Conservation (phyloP, 306 rosid species). For the Dalbergia oliveri region DNA sequence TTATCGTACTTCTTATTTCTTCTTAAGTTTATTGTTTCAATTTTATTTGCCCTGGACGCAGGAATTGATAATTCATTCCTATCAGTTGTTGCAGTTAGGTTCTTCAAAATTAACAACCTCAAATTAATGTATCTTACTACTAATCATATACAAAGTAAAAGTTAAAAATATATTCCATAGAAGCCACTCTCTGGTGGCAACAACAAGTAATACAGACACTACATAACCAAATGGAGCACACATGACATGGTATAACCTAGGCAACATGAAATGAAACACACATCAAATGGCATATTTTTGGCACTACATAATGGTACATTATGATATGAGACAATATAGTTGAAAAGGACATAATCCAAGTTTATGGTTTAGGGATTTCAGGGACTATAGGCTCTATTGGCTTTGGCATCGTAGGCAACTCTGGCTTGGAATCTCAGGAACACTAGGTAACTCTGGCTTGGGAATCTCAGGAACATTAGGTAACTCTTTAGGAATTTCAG, state of each 20-base stretch:
- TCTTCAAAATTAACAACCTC: too few relatives aligned
- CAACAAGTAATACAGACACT: not conserved
- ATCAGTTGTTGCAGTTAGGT: too few relatives aligned
- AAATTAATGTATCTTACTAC: not conserved
- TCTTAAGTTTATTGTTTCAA: too few relatives aligned
- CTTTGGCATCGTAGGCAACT: not conserved
- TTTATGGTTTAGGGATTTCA: not conserved
- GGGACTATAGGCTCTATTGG: not conserved
- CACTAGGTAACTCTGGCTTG: not conserved
- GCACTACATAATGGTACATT: too few relatives aligned
- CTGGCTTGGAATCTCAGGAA: not conserved
- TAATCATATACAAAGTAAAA: too few relatives aligned
- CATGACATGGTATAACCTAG: not conserved
- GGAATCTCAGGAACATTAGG: not conserved
- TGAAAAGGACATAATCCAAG: too few relatives aligned
- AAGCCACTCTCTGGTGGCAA: not conserved
- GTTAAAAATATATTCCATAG: not conserved
- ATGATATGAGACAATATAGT: too few relatives aligned
- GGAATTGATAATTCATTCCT: too few relatives aligned
- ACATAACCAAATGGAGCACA: not conserved
- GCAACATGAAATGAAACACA: too few relatives aligned
- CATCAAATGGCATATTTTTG: too few relatives aligned
- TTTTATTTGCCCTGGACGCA: too few relatives aligned
- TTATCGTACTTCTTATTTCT: too few relatives aligned
- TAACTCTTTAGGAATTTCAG: not conserved